Base-by-base conservation (phyloP, 2,329 filamentous ascomycete genomes). In the Diaporthe eres region DNA sequence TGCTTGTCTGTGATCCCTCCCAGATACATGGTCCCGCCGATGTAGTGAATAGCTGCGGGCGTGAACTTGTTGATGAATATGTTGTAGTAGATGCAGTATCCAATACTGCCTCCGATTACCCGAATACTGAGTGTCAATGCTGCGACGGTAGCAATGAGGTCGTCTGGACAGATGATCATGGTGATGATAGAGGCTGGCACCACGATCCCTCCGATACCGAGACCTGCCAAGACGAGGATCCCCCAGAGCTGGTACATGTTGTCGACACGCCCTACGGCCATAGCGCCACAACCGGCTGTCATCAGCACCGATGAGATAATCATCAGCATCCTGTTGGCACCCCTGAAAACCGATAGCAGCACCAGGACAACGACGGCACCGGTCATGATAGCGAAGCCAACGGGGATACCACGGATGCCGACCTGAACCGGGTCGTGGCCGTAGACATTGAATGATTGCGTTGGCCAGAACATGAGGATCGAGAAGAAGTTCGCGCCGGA, bases 101-200 rank as follows among this genome's bases (percentile, higher is more conserved):
- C 92, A 76, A 94, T 89, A 17, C 89, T 88, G 42, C 92, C 92
- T 63, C 93, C 92, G 49, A 94, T 88, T 73, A 93, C 91, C 51
- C 93, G 91, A 78, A 94, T 90, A n/a, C 91, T 89, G 51, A 94
- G 88, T 0, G 92, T 94, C 31, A 94, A 85, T 8, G 93, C 92
- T 1, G 92, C 90, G 61, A 94, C 88, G 2, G 92, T 94, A 10
- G 91, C 92, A 77, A 94, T 94, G 8, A 94, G 86, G 73, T 94
- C 92, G 80, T 92, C 90, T 0, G 92, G 92, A 77, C 91, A 93
- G 78, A 94, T 91, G 79, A 94, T 93, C 13, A 91, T 92, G 9
- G 91, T 90, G 75, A 94, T 92, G 78, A 94, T 92, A 1, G 90
- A 91, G 1, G 90, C 89, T 0, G 92, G 92, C 7, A 94, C 90